Conservation (phyloP, 768 basidiomycete genomes). For the Tylopilus intermedius region DNA sequence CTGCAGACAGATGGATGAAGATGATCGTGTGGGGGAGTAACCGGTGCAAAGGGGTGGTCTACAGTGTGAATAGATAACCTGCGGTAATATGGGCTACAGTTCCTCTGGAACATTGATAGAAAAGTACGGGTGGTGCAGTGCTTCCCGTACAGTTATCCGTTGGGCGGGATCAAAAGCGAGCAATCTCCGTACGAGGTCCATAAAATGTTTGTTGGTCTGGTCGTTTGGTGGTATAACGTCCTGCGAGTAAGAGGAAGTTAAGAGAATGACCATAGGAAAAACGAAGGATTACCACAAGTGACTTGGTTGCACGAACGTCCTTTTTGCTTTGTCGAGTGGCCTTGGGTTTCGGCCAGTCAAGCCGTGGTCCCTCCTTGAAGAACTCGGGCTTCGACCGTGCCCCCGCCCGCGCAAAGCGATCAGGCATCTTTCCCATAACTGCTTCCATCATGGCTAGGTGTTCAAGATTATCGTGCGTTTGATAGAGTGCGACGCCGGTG, state of each 20-base stretch:
- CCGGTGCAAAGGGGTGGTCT: constrained; percentile 28
- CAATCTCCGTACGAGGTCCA: constrained; percentile 82
- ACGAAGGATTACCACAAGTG: constrained; percentile 56
- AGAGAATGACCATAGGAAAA: background rate
- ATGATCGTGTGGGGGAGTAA: constrained; percentile 20
- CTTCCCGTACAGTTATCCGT: constrained; percentile 83
- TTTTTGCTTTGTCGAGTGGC: constrained; percentile 88
- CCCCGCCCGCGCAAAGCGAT: constrained; percentile 71
- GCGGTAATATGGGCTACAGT: constrained; percentile 43
- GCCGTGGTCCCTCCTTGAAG: constrained; percentile 79
- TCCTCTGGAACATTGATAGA: constrained; percentile 62
- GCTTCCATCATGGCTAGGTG: constrained; percentile 99
- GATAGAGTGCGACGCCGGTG: constrained; percentile 97
- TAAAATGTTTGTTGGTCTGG: constrained; percentile 69
- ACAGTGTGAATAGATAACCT: constrained; percentile 33
- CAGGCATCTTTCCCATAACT: constrained; percentile 98
- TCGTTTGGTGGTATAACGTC: constrained; percentile 82
- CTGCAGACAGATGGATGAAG: constrained; percentile 24
- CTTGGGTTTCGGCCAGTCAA: constrained; percentile 91
- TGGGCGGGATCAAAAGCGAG: constrained; percentile 87
- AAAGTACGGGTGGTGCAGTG: constrained; percentile 86
- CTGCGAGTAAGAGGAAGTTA: constrained; percentile 33
- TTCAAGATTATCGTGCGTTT: constrained; percentile 98
- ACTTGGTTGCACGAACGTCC: constrained; percentile 83
- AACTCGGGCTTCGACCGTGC: constrained; percentile 85